Base-by-base conservation (phyloP, 139 green algal genomes). In the Edaphochlamys debaryana region DNA sequence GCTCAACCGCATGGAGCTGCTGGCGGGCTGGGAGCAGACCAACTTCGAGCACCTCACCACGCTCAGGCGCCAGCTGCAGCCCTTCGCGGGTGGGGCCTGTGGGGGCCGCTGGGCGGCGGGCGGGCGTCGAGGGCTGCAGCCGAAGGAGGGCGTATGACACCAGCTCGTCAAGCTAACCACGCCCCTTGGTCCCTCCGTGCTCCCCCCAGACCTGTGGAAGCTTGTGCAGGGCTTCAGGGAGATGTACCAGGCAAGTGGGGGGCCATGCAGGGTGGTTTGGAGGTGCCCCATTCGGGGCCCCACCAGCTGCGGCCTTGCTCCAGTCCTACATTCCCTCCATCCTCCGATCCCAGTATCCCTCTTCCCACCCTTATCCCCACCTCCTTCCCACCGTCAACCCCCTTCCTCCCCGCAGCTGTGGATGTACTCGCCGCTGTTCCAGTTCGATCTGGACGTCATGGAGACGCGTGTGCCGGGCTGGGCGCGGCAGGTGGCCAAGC, bases 131-230 rank as follows among this genome's bases (percentile, higher is more conserved):
- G n/a, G n/a, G n/a, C n/a, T n/a, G n/a, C n/a, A n/a, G n/a, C n/a
- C n/a, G n/a, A n/a, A n/a, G n/a, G n/a, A n/a, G n/a, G n/a, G n/a
- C n/a, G n/a, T n/a, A n/a, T n/a, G n/a, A n/a, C n/a, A n/a, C n/a
- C n/a, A n/a, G n/a, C n/a, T n/a, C n/a, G n/a, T n/a, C n/a, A n/a
- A n/a, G n/a, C n/a, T n/a, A n/a, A n/a, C n/a, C n/a, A n/a, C n/a
- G n/a, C n/a, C n/a, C n/a, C n/a, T n/a, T n/a, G n/a, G n/a, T n/a
- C n/a, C n/a, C n/a, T n/a, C n/a, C n/a, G n/a, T n/a, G n/a, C n/a
- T n/a, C n/a, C n/a, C n/a, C n/a, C 13, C 79, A 87, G 85, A 89
- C 52, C 60, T 89, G 45, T 89, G 85, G 85, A 85, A 81, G 85
- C 64, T 89, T 66, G 79, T 89, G 25, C 37, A 73, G 30, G 67